Conservation (phyloP, 495 filamentous ascomycete species). For the Aspergillus nidulans region DNA sequence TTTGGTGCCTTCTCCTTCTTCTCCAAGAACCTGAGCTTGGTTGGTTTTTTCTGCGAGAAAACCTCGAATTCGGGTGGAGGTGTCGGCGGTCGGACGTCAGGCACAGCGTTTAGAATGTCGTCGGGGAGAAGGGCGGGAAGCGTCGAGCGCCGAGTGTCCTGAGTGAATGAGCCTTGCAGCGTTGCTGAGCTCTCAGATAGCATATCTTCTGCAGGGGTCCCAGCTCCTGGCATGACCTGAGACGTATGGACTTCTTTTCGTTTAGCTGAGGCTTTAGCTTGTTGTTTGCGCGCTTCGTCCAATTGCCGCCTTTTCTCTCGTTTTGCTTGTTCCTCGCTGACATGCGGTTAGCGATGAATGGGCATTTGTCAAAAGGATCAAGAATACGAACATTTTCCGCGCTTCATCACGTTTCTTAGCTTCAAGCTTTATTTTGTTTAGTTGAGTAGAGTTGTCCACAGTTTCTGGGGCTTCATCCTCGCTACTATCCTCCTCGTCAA, state of each 20-base stretch:
- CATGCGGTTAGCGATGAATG: slow-evolving; percentile 17
- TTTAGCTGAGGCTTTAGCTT: slow-evolving; percentile 38
- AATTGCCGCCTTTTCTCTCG: slow-evolving; percentile 46
- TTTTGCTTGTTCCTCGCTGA: slow-evolving; percentile 40
- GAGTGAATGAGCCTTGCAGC: slow-evolving; percentile 37
- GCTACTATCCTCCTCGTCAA: slow-evolving; percentile 28
- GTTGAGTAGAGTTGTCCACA: slow-evolving; percentile 42
- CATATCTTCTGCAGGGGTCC: slow-evolving; percentile 26
- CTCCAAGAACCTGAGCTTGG: slow-evolving; percentile 50
- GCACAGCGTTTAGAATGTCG: slow-evolving; percentile 48
- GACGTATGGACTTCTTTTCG: slow-evolving; percentile 25
- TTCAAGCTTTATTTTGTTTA: slow-evolving; percentile 36
- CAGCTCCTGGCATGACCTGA: neutral
- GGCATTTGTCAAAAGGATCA: neutral
- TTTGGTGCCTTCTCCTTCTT: slow-evolving; percentile 48
- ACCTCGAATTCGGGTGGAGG: slow-evolving; percentile 29
- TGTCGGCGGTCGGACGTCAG: slow-evolving; percentile 35
- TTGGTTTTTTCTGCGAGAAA: slow-evolving; percentile 29
- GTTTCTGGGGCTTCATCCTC: slow-evolving; percentile 50
- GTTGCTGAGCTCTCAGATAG: slow-evolving; percentile 40
- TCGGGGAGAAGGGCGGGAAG: slow-evolving; percentile 51
- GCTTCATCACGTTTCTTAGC: slow-evolving; percentile 38
- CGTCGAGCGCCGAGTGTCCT: slow-evolving; percentile 32
- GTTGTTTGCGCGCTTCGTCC: slow-evolving; percentile 44
- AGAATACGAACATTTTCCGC: slow-evolving; percentile 32